Evolutionary conservation across 106 monocot species (phyloP).

Genomic region (Dendrobium chrysotoxum): DNA sequence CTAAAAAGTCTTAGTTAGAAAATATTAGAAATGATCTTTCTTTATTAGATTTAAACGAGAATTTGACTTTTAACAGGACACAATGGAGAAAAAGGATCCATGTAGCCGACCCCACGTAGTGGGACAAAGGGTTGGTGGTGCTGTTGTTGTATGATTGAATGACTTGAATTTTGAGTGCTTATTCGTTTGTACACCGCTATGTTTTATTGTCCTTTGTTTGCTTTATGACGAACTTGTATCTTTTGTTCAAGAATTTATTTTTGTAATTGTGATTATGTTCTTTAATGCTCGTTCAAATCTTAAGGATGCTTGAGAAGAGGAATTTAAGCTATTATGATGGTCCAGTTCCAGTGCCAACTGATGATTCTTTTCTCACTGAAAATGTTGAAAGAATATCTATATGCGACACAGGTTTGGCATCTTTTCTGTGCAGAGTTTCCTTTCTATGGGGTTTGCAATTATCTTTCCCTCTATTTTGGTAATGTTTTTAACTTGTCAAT

Average conservation of each 20-base stretch:
- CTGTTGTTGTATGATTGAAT: too few relatives aligned
- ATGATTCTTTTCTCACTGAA: conserved; percentile 77
- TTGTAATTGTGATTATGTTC: background rate
- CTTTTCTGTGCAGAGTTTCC: background rate
- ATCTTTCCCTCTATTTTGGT: background rate
- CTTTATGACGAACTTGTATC: background rate
- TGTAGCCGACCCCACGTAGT: too few relatives aligned
- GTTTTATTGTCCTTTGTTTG: background rate
- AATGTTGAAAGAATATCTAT: conserved; percentile 71
- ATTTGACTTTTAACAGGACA: too few relatives aligned
- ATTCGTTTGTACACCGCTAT: background rate
- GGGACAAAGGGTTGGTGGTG: too few relatives aligned
- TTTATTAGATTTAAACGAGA: too few relatives aligned
- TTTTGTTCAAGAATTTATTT: background rate
- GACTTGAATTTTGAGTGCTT: too few relatives aligned
- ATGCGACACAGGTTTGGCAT: conserved; percentile 70
- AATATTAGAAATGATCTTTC: too few relatives aligned
- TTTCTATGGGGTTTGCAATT: background rate
- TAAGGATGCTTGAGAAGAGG: conserved; percentile 90
- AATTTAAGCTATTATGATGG: conserved; percentile 89
- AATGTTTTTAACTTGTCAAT: background rate
- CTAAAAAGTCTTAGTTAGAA: too few relatives aligned
- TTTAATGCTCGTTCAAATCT: conserved; percentile 1
- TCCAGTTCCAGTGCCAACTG: conserved; percentile 70
- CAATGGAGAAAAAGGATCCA: too few relatives aligned